These are phyloP conservation scores for Chiua virens DNA, from an alignment of 768 basidiomycete genomes.

Conservation along the genomic window DNA sequence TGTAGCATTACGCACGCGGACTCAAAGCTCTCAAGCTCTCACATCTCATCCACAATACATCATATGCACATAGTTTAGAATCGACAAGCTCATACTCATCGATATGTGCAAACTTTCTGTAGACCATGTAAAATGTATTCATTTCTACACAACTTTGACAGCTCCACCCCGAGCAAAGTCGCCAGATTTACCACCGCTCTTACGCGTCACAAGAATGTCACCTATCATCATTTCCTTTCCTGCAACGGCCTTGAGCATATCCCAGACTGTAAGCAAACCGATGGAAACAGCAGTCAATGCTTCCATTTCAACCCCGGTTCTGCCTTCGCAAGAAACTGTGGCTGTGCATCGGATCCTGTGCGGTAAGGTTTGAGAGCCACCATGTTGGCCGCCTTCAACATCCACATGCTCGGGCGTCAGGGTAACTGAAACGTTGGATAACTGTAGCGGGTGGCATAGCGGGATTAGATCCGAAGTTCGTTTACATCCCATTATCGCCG, in stretches of 20 bases:
- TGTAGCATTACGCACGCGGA: background rate
- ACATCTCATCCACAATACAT: background rate
- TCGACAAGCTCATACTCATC: background rate
- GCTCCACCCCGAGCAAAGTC: slow-evolving; percentile 47
- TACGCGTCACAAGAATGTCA: slow-evolving; percentile 60
- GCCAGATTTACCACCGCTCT: slow-evolving; percentile 74
- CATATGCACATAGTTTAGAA: background rate
- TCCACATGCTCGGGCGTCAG: slow-evolving; percentile 47
- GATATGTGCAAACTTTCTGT: background rate
- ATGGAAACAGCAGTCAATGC: slow-evolving; percentile 82
- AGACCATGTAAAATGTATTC: no score
- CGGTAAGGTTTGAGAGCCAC: slow-evolving; percentile 13
- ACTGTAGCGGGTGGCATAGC: slow-evolving; percentile 79
- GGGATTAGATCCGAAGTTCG: slow-evolving; percentile 83
- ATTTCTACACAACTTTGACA: background rate
- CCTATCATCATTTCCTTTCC: slow-evolving; percentile 85
- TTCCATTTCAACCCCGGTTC: slow-evolving; percentile 93
- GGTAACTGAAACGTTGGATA: slow-evolving; percentile 68
- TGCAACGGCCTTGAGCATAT: slow-evolving; percentile 90
- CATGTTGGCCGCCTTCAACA: background rate
- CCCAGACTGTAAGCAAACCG: slow-evolving; percentile 83
- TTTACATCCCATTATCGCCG: slow-evolving; percentile 87
- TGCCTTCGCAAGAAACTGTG: slow-evolving; percentile 72
- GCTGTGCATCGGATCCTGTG: slow-evolving; percentile 63
- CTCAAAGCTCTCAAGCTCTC: no score